phyloP scores from a whole-genome alignment of 495 filamentous ascomycete species.

The Aspergillus sclerotiicarbonarius region DNA sequence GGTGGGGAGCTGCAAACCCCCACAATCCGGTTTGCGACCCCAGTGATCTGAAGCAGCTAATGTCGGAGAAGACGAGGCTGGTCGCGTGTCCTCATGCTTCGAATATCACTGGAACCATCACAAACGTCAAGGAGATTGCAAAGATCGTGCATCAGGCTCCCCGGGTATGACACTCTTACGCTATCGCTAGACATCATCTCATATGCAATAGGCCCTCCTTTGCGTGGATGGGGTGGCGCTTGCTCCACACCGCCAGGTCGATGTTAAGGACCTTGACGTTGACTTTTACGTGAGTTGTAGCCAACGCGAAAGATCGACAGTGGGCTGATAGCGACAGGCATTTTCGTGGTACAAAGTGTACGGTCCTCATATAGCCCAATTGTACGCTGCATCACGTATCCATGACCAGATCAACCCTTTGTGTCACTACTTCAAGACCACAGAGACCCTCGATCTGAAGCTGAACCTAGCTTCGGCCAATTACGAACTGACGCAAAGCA shows the following conservation, averaged over 20 bases:
- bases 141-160: conserved; percentile 45
- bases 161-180: conserved; percentile 14
- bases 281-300: conserved; percentile 58
- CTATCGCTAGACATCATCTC: conserved; percentile 35
- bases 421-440: conserved; percentile 67
- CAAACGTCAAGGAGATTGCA: conserved; percentile 55
- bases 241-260: conserved; percentile 65
- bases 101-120: conserved; percentile 71
- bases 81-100: conserved; percentile 66
- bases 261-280: conserved; percentile 62
- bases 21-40: conserved; percentile 55
- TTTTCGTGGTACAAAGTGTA: conserved; percentile 78
- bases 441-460: conserved; percentile 56
- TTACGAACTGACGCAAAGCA: conserved; percentile 63
- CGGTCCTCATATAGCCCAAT: conserved; percentile 66
- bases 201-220: conserved; percentile 34
- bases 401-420: conserved; percentile 51
- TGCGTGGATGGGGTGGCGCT: conserved; percentile 65
- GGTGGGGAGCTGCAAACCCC: conserved; percentile 51
- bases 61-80: conserved; percentile 58
- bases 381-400: conserved; percentile 54
- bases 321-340: conserved; percentile 47
- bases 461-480: conserved; percentile 61
- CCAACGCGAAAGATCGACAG: conserved; percentile 8
- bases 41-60: conserved; percentile 49